Base-by-base conservation (phyloP, 2,329 filamentous ascomycete genomes). In the Penicillium sp. region DNA sequence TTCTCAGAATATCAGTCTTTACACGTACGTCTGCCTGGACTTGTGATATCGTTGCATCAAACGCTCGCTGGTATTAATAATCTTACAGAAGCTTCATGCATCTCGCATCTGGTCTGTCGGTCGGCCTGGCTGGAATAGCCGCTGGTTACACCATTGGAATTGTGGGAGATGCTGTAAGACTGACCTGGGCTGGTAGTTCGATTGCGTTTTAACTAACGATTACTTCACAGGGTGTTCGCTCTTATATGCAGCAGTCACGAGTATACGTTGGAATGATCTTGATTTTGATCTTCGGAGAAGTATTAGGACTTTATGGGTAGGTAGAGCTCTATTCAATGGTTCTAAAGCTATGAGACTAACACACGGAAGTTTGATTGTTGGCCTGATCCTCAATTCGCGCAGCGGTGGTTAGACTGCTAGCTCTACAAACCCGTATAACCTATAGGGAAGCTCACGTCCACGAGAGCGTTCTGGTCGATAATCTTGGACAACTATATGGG, bases 181-280 rank as follows among this genome's bases (percentile, higher is more conserved):
- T 42, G 52, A 33, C 55, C 21, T 43, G 26, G 23, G 42, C 18
- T 35, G 53, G 24, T 28, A 12, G 43, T 49, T 30, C n/a, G 18
- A 23, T 48, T 14, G 23, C 18, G 23, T 38, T 16, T 52, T 60
- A 21, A 23, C 40, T 55, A 28, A 47, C 40, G 23, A 42, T 23
- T 12, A 2, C 6, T 50, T 21, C 28, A 21, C 33, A 84, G 81
- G 84, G 94, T 60, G 93, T 97, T 53, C 86, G 94, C 66, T 87
- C 91, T 57, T 97, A 95, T 78, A 96, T 99, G 91, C 85, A 91
- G 68, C 94, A 99, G 75, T 95, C 90, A 50, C 85, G 93, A 62
- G 89, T 99, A 63, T 99, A 97, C 66, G 94, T 99, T 50, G 94
- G 94, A 74, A 97, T 97, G 94, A 93, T 99, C 47, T 78, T 99